Evolutionary conservation across 2,329 filamentous ascomycete species (phyloP).

Genomic region (Colletotrichum magnum): DNA sequence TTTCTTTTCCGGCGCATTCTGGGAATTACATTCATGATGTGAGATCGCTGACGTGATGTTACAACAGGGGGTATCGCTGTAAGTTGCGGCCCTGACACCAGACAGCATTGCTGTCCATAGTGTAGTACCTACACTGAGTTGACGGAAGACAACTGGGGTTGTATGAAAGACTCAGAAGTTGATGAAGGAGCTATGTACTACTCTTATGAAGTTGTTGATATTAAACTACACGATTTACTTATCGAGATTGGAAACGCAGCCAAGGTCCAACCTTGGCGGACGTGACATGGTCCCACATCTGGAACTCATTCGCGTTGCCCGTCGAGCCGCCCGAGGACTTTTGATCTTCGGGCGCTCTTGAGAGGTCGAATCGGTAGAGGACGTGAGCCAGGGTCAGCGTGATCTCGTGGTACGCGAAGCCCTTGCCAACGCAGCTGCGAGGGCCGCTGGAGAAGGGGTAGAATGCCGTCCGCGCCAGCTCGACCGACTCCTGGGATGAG

Average conservation of each 20-base stretch:
- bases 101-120: neutral
- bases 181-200: neutral
- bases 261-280: conserved; percentile 26
- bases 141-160: too few relatives aligned
- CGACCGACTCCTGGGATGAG: conserved; percentile 66
- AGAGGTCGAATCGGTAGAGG: conserved; percentile 23
- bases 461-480: conserved; percentile 64
- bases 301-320: conserved; percentile 28
- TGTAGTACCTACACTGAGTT: neutral
- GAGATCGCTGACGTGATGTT: conserved; percentile 28
- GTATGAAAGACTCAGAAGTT: too few relatives aligned
- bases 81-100: neutral
- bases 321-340: conserved; percentile 21
- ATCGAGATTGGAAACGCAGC: conserved; percentile 20
- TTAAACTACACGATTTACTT: neutral
- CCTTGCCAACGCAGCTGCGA: conserved; percentile 24
- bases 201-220: neutral
- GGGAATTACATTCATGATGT: conserved; percentile 5
- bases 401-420: conserved; percentile 24
- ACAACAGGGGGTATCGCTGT: conserved; percentile 5
- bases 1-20: neutral
- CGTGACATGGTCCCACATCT: conserved; percentile 33
- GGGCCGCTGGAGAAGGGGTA: conserved; percentile 29
- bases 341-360: conserved; percentile 8
- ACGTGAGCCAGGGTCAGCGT: conserved; percentile 30